A percentile compares a stretch with the other conserved stretches of the same genome.
phyloP scores from a whole-genome alignment of 768 basidiomycete genomes.

The Boletus eberwhitei region DNA sequence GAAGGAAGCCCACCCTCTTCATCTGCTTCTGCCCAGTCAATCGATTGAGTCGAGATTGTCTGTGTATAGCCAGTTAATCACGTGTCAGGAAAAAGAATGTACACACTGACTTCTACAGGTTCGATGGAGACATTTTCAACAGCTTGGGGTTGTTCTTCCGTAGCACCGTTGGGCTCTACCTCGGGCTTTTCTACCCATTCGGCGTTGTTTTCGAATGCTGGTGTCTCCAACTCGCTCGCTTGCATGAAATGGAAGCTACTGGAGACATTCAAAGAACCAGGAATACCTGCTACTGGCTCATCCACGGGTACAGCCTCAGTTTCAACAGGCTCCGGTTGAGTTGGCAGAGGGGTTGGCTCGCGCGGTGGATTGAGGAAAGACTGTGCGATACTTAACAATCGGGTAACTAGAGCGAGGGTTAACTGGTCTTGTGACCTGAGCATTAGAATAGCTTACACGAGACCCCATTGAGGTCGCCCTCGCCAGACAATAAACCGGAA shows the following conservation, averaged over 20 bases:
- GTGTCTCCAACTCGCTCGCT: slow-evolving; percentile 68
- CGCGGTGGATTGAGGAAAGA: slow-evolving; percentile 49
- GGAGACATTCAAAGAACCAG: slow-evolving; percentile 37
- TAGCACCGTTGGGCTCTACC: slow-evolving; percentile 17
- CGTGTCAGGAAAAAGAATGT: background rate
- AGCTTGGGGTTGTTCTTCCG: slow-evolving; percentile 18
- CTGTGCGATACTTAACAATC: slow-evolving; percentile 55
- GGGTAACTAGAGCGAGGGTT: slow-evolving; percentile 46
- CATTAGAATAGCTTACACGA: slow-evolving; percentile 48
- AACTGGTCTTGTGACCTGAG: slow-evolving; percentile 2
- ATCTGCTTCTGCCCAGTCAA: slow-evolving; percentile 79
- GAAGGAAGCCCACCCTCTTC: slow-evolving; percentile 79
- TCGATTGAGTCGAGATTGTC: slow-evolving; percentile 32
- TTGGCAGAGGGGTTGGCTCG: slow-evolving; percentile 32
- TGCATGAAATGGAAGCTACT: slow-evolving; percentile 78
- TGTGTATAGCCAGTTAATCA: slow-evolving; percentile 6
- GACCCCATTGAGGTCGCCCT: slow-evolving; percentile 60
- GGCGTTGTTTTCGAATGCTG: slow-evolving; percentile 47
- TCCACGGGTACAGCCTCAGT: slow-evolving; percentile 25
- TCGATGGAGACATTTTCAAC: slow-evolving; percentile 8
- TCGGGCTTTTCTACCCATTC: slow-evolving; percentile 58
- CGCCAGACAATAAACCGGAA: slow-evolving; percentile 51
- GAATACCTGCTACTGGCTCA: slow-evolving; percentile 40
- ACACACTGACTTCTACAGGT: slow-evolving; percentile 34
- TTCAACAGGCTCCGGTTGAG: slow-evolving; percentile 30